These are phyloP conservation scores for Microthyrium microscopicum DNA, from an alignment of 2,329 filamentous ascomycete species.

Conservation along the genomic window DNA sequence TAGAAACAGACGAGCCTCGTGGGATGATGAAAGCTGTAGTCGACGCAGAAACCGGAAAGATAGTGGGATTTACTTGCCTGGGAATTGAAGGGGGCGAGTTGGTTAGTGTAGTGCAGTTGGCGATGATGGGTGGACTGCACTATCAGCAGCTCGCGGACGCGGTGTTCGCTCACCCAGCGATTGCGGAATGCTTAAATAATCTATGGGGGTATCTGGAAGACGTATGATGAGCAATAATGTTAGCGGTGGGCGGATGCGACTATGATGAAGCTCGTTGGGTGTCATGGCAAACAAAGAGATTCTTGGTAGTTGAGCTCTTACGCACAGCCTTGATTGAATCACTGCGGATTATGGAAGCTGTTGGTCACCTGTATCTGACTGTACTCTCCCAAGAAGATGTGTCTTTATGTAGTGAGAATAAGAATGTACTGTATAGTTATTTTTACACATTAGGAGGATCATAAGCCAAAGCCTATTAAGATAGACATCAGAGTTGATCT, in stretches of 20 bases:
- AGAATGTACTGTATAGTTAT: no score
- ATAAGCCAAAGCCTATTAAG: no score
- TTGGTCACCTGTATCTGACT: no score
- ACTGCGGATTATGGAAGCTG: no score
- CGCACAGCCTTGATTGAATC: no score
- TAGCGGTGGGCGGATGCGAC: background rate
- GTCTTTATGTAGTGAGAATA: no score
- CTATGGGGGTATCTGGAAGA: conserved; percentile 28
- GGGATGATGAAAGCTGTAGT: conserved; percentile 37
- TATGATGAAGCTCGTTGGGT: no score
- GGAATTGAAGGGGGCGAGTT: conserved; percentile 36
- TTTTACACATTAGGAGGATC: no score
- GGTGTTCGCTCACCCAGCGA: conserved; percentile 34
- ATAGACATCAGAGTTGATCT: no score
- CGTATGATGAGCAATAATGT: background rate
- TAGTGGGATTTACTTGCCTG: conserved; percentile 36
- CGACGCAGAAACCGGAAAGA: conserved; percentile 30
- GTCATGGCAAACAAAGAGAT: no score
- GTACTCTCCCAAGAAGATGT: no score
- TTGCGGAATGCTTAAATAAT: conserved; percentile 36
- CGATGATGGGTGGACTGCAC: conserved; percentile 32
- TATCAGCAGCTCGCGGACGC: conserved; percentile 30
- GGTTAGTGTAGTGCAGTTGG: conserved; percentile 36
- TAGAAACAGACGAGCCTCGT: conserved; percentile 35
- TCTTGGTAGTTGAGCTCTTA: no score